Percentiles rank a stretch among this genome's conserved stretches.
phyloP scores from a whole-genome alignment of 2,329 filamentous ascomycete species.

The Neofusicoccum laricinum region DNA sequence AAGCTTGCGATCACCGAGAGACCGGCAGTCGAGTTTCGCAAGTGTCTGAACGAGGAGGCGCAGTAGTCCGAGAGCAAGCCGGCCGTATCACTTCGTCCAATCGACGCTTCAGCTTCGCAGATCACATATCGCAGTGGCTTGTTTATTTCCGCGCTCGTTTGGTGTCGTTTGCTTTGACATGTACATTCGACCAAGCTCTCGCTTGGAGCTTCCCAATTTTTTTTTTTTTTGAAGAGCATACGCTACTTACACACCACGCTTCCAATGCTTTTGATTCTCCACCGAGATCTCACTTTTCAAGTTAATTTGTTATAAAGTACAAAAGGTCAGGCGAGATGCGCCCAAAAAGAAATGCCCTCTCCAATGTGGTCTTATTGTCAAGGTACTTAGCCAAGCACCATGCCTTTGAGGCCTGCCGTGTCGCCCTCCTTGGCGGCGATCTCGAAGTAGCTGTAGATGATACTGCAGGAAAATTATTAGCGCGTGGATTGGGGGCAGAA shows the following conservation, averaged over 20 bases:
- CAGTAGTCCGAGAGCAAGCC: background rate
- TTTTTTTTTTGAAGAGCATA: background rate
- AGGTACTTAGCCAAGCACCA: constrained; percentile 52
- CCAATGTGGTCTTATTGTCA: background rate
- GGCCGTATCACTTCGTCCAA: background rate
- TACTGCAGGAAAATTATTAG: constrained; percentile 55
- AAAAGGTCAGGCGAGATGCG: background rate
- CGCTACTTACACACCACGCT: constrained; percentile 5
- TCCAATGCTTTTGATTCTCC: constrained; percentile 5
- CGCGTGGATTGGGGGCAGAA: background rate
- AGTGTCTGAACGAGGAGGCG: constrained; percentile 9
- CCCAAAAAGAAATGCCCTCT: background rate
- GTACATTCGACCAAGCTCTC: constrained; percentile 4
- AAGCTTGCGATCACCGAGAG: background rate
- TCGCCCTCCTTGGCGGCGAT: constrained; percentile 99
- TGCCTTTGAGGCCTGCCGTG: constrained; percentile 71
- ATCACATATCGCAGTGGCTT: background rate
- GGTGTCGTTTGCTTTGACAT: background rate
- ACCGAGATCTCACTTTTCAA: background rate
- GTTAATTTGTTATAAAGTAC: constrained; percentile 13
- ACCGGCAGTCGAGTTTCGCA: constrained; percentile 5
- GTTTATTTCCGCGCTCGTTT: constrained; percentile 4
- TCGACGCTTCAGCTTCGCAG: background rate
- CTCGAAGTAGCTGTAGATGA: constrained; percentile 99
- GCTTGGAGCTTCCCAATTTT: background rate